phyloP scores from a whole-genome alignment of 1,284 basidiomycete genomes.

The Sporisorium scitamineum region DNA sequence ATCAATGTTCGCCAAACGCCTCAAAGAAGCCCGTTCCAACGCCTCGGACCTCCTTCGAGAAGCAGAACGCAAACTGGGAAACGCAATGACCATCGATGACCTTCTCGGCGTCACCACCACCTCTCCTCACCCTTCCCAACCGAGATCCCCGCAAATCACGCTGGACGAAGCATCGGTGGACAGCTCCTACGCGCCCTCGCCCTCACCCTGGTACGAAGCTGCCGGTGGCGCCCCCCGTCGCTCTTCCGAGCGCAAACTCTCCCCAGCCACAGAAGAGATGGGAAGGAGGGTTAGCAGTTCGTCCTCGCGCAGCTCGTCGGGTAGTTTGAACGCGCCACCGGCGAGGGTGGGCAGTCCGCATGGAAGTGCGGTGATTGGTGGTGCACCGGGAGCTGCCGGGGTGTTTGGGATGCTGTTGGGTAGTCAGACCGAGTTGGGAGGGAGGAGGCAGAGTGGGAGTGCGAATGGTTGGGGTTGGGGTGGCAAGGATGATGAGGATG shows the following conservation, averaged over 20 bases:
- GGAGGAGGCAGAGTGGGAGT: constrained; percentile 11
- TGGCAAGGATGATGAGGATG: constrained; percentile 8
- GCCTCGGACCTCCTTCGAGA: constrained; percentile 38
- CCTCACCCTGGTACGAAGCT: constrained; percentile 28
- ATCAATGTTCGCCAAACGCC: constrained; percentile 25
- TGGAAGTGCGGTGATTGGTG: constrained; percentile 20
- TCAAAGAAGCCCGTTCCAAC: constrained; percentile 35
- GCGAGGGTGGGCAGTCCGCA: constrained; percentile 7
- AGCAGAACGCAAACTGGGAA: constrained; percentile 43
- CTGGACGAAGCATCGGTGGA: constrained; percentile 18
- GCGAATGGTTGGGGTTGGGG: constrained; percentile 30
- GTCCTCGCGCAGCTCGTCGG: neutral
- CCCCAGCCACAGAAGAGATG: neutral
- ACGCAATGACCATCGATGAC: constrained; percentile 48
- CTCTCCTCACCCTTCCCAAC: no score
- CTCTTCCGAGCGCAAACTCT: neutral
- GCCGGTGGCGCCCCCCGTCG: constrained; percentile 14
- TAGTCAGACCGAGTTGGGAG: constrained; percentile 1
- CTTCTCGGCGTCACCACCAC: constrained; percentile 12
- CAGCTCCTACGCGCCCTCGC: neutral
- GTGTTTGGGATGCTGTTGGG: constrained; percentile 31
- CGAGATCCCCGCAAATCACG: constrained; percentile 19
- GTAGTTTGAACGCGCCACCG: neutral
- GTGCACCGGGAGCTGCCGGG: constrained; percentile 18
- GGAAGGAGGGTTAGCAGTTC: constrained; percentile 17